Conservation (phyloP, 768 basidiomycete genomes). For the Mycena latifolia region DNA sequence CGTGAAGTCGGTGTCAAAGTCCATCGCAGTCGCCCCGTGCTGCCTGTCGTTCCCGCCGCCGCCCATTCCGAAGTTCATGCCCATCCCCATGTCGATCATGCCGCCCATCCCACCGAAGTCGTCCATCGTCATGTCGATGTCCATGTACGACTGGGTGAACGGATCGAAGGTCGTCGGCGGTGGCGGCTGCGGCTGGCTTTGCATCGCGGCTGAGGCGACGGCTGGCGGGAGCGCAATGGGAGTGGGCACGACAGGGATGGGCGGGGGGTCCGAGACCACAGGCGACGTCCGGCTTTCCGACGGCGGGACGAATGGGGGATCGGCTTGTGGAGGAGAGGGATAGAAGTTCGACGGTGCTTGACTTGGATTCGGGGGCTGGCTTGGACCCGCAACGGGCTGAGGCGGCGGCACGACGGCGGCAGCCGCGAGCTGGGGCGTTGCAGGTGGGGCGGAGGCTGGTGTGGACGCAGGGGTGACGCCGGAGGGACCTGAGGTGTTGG, state of each 20-base stretch:
- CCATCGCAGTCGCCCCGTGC: constrained; percentile 44
- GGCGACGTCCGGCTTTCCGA: constrained; percentile 33
- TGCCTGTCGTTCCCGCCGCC: constrained; percentile 17
- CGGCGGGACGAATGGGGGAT: constrained; percentile 44
- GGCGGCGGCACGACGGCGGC: constrained; percentile 18
- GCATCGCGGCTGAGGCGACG: constrained; percentile 30
- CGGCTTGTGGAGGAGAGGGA: constrained; percentile 72
- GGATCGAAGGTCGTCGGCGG: constrained; percentile 51
- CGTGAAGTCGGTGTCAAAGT: constrained; percentile 76
- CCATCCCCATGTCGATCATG: constrained; percentile 45
- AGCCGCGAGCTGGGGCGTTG: constrained; percentile 31
- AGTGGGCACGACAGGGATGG: constrained; percentile 22
- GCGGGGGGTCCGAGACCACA: constrained; percentile 31
- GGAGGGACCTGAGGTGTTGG: constrained; percentile 37
- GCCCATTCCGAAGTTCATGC: constrained; percentile 38
- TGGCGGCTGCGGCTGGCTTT: constrained; percentile 38
- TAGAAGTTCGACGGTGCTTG: constrained; percentile 59
- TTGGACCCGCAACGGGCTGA: constrained; percentile 40
- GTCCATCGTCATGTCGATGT: constrained; percentile 66
- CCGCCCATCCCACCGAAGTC: constrained; percentile 48
- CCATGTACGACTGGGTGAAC: constrained; percentile 57
- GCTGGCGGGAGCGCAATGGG: constrained; percentile 32
- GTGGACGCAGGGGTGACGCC: constrained; percentile 39
- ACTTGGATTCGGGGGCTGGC: constrained; percentile 39
- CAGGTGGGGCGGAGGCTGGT: constrained; percentile 24